Evolutionary conservation across 495 filamentous ascomycete species (phyloP), one percentile per base, ranked within the genome.

Genomic region (Penicillium atrosanguineum): DNA sequence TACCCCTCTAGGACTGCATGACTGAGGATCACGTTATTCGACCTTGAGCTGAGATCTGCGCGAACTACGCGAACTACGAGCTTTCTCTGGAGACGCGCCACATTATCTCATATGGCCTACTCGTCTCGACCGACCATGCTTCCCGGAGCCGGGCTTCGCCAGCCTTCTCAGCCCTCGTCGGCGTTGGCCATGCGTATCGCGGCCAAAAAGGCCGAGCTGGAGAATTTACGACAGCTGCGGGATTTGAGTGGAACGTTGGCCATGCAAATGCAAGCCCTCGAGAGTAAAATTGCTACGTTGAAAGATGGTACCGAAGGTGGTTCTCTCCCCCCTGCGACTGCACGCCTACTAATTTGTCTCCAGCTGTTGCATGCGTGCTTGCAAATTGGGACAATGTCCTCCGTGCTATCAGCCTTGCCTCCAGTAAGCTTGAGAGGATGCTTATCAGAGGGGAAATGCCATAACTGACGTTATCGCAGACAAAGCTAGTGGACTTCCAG

Each of bases 321-420:
- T 47, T 42, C 41, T 20, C 43, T 25, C 42, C 20, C 43, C 12
- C 37, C 43, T 48, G 31, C 25, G 31, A 31, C 36, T 36, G n/a
- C 45, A 47, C 26, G 53, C 44, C 53, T 28, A 44, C 53, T 55
- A 42, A 50, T 25, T 55, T 29, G 34, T 42, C 19, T 34, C 45
- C 65, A 94, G 93, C 38, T 7, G 38, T 40, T 40, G 38, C 38
- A 40, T 40, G 38, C 38, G 38, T 40, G n/a, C 38, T 40, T 40
- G 38, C 38, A 16, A 40, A 40, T 40, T 40, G 38, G 38, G 38
- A 40, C 12, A 40, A 91, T 67, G 92, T 98, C 47, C 79, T 98
- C 18, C 81, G 88, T 46, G 91, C 91, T 36, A 97, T 98, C 61
- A 88, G 87, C 64, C 95, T 98, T 85, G 92, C 95, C 52, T 95